Conservation (phyloP, 352 stramenopile genomes). For the Phytopythium helicoides region DNA sequence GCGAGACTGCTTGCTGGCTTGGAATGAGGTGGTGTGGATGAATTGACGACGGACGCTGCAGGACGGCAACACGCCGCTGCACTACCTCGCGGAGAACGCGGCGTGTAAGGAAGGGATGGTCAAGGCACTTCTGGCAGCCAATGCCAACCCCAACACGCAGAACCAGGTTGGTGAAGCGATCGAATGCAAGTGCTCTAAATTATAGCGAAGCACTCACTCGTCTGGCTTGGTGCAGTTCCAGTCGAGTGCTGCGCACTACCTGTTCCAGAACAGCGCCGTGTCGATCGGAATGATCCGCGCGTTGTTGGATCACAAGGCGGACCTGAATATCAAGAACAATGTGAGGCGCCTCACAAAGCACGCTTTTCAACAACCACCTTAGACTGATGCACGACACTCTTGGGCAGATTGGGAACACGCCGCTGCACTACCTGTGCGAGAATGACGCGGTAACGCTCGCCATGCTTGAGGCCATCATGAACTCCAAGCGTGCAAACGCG, state of each 20-base stretch:
- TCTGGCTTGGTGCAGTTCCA: constrained; percentile 46
- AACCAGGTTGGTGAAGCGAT: constrained; percentile 45
- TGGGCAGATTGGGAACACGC: constrained; percentile 1
- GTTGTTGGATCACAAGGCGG: constrained; percentile 55
- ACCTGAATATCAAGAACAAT: constrained; percentile 78
- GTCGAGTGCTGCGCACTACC: constrained; percentile 66
- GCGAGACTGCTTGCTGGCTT: too few relatives aligned
- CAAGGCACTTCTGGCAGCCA: constrained; percentile 33
- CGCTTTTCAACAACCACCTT: too few relatives aligned
- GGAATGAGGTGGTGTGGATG: too few relatives aligned
- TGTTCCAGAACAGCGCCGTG: constrained; percentile 64
- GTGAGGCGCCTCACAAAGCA: too few relatives aligned
- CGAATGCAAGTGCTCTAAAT: neutral
- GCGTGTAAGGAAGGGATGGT: constrained; percentile 35
- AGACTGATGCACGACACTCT: too few relatives aligned
- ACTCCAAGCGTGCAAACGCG: constrained; percentile 54
- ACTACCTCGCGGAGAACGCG: constrained; percentile 60
- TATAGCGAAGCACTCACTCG: constrained; percentile 2
- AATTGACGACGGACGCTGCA: too few relatives aligned
- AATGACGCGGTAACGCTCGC: neutral
- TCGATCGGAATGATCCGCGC: constrained; percentile 35
- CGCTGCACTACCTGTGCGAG: constrained; percentile 5
- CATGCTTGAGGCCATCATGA: constrained; percentile 50
- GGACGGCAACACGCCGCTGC: constrained; percentile 64
- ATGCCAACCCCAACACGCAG: constrained; percentile 52